Evolutionary conservation across 805 yeast species (phyloP).

Genomic region (Candida chilensis): DNA sequence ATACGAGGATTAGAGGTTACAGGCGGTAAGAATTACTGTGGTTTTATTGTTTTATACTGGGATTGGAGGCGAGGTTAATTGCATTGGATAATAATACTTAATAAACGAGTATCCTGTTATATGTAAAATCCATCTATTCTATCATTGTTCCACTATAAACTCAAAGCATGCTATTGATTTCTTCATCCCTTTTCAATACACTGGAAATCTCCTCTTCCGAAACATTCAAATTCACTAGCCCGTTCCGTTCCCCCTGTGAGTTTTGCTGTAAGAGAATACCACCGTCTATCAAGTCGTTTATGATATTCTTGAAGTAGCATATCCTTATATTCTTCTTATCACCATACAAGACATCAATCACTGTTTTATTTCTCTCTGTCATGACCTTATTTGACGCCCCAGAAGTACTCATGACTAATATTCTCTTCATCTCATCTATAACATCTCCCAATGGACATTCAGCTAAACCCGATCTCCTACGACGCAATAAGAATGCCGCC

Average conservation of each 20-base stretch:
- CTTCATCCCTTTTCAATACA: constrained; percentile 50
- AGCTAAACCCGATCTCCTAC: constrained; percentile 57
- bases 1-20: no score
- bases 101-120: background rate
- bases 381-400: constrained; percentile 8
- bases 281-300: constrained; percentile 66
- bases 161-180: constrained; percentile 11
- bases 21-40: constrained; percentile 1
- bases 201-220: constrained; percentile 61
- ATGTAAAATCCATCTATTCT: constrained; percentile 1
- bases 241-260: constrained; percentile 57
- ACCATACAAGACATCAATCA: constrained; percentile 19
- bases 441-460: constrained; percentile 72
- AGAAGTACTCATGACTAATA: constrained; percentile 31
- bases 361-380: constrained; percentile 15
- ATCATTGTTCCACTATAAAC: background rate
- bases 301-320: constrained; percentile 47
- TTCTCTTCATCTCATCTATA: constrained; percentile 62
- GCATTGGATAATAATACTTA: background rate
- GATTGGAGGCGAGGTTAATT: constrained; percentile 3
- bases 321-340: constrained; percentile 34
- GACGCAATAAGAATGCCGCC: constrained; percentile 55
- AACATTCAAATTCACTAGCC: constrained; percentile 54
- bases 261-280: constrained; percentile 70
- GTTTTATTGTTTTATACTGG: background rate